Evolutionary conservation across 441 rosid species (phyloP).

Genomic region (Pelargonium fulgidum): DNA sequence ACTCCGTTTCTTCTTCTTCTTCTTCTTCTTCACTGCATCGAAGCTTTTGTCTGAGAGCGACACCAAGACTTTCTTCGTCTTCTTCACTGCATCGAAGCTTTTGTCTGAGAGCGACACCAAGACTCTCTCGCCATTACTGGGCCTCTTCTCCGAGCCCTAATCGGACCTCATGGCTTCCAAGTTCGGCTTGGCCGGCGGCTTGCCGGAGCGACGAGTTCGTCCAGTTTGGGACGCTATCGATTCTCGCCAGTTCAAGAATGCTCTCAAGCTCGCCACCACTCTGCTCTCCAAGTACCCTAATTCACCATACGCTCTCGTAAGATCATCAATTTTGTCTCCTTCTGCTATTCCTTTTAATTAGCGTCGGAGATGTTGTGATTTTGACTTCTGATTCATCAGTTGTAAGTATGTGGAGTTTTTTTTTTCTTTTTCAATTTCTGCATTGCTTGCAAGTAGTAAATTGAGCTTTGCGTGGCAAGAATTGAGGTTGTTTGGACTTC

Average conservation of each 20-base stretch:
- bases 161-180: constrained; percentile 66
- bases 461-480: background rate
- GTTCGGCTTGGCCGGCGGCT: constrained; percentile 86
- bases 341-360: too few relatives aligned
- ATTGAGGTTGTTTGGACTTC: background rate
- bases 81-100: background rate
- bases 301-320: constrained; percentile 88
- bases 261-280: constrained; percentile 71
- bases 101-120: background rate
- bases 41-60: background rate
- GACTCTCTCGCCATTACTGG: background rate
- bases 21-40: background rate
- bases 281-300: constrained; percentile 81
- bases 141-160: constrained; percentile 12
- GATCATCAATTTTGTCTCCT: constrained; percentile 13
- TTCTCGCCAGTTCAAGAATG: constrained; percentile 93
- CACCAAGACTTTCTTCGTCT: background rate
- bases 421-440: background rate
- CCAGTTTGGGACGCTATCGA: constrained; percentile 98
- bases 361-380: background rate
- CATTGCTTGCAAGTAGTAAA: background rate
- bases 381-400: background rate
- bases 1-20: background rate
- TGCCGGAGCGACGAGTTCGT: constrained; percentile 97
- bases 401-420: background rate